Evolutionary conservation across 2,329 filamentous ascomycete species (phyloP).

Genomic region (Stagonosporopsis cucurbitacearum): DNA sequence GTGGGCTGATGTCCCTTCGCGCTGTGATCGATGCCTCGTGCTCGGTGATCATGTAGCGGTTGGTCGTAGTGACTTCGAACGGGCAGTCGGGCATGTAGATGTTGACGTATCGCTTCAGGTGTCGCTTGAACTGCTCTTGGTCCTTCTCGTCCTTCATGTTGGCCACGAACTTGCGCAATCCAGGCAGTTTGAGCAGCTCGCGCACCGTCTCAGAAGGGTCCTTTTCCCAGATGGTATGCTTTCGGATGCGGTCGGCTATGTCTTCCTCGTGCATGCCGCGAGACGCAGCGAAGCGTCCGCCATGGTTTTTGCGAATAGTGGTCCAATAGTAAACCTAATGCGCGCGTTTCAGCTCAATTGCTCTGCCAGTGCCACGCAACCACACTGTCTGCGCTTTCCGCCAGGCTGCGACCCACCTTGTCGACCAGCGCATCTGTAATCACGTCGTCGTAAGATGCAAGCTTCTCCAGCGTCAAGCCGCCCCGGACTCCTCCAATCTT

Average conservation of each 20-base stretch:
- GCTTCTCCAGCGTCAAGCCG: slow-evolving; percentile 81
- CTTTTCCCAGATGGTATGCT: slow-evolving; percentile 75
- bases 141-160: slow-evolving; percentile 76
- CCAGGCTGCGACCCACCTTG: slow-evolving; percentile 68
- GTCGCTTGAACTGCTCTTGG: slow-evolving; percentile 82
- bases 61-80: slow-evolving; percentile 92
- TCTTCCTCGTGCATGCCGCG: slow-evolving; percentile 75
- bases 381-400: slow-evolving; percentile 6
- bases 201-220: slow-evolving; percentile 73
- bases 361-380: slow-evolving; percentile 17
- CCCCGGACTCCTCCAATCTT: slow-evolving; percentile 65
- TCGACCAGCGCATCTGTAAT: slow-evolving; percentile 94
- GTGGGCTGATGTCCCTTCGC: slow-evolving; percentile 76
- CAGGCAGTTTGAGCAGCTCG: slow-evolving; percentile 73
- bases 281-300: slow-evolving; percentile 80
- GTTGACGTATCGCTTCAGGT: slow-evolving; percentile 87
- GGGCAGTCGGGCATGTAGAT: slow-evolving; percentile 94
- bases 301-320: slow-evolving; percentile 90
- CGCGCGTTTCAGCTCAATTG: slow-evolving; percentile 22
- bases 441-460: slow-evolving; percentile 94
- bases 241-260: slow-evolving; percentile 65
- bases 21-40: slow-evolving; percentile 90
- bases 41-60: slow-evolving; percentile 89
- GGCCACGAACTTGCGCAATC: slow-evolving; percentile 73
- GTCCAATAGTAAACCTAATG: slow-evolving; percentile 93